phyloP scores from a whole-genome alignment of 768 basidiomycete genomes.

The Rhodotorula diobovata region DNA sequence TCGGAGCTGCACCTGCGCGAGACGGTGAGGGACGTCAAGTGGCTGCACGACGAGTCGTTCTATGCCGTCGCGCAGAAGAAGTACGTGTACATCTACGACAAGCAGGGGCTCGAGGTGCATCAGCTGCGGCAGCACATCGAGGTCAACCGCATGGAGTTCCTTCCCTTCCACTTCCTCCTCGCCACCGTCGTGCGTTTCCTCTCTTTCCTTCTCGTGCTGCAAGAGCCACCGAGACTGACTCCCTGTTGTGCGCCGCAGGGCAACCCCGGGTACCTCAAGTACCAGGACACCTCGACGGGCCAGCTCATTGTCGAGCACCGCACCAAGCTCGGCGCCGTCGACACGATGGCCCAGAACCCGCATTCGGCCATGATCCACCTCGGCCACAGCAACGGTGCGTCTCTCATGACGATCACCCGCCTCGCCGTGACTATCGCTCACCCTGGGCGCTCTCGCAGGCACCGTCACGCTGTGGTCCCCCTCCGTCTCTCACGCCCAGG shows the following conservation, averaged over 20 bases:
- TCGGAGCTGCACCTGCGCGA: conserved; percentile 84
- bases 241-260: conserved; percentile 54
- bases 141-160: conserved; percentile 79
- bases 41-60: conserved; percentile 85
- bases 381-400: conserved; percentile 80
- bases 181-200: conserved; percentile 64
- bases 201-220: not conserved
- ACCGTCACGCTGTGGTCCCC: conserved; percentile 96
- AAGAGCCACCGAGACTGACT: not conserved
- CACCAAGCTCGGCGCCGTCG: conserved; percentile 80
- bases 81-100: conserved; percentile 93
- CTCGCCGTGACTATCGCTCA: not conserved
- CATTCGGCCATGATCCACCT: conserved; percentile 93
- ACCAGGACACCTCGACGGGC: conserved; percentile 95
- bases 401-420: not conserved
- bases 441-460: conserved; percentile 27
- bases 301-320: conserved; percentile 77
- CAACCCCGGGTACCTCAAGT: conserved; percentile 85
- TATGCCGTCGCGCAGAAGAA: conserved; percentile 95
- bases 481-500: conserved; percentile 82
- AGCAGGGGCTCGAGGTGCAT: conserved; percentile 87
- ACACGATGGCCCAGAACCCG: conserved; percentile 78
- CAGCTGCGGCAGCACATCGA: conserved; percentile 77
- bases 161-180: conserved; percentile 93
- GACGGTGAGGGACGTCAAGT: conserved; percentile 87